These are phyloP conservation scores for Metarhizium anisopliae DNA, from an alignment of 2,329 filamentous ascomycete species.

Conservation along the genomic window DNA sequence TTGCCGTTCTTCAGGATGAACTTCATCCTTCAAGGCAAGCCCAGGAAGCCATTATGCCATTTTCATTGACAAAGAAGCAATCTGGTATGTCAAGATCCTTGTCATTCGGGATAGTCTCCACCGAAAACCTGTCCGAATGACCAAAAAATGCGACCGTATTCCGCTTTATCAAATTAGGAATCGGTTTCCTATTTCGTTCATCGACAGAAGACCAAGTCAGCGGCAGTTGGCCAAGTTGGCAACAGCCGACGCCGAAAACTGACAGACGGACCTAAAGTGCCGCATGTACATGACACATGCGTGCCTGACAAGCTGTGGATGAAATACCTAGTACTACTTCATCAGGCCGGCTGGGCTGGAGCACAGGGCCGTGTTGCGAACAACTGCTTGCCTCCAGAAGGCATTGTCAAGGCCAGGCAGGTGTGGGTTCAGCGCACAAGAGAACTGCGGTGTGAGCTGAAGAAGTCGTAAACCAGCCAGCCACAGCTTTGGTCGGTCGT, in stretches of 20 bases:
- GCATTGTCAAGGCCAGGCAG: too few species aligned
- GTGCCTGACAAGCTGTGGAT: not conserved
- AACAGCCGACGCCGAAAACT: not conserved
- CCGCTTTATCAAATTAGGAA: not conserved
- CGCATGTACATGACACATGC: constrained; percentile 1
- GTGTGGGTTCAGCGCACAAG: not conserved
- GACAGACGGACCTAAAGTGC: not conserved
- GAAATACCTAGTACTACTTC: too few species aligned
- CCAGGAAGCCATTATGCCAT: too few species aligned
- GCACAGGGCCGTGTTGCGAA: too few species aligned
- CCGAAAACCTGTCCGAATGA: not conserved
- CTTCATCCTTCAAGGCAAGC: too few species aligned
- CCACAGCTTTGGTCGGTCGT: not conserved
- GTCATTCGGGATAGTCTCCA: too few species aligned
- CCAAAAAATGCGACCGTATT: not conserved
- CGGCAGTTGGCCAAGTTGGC: not conserved
- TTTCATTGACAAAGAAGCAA: too few species aligned
- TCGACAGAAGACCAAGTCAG: not conserved
- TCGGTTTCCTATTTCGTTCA: not conserved
- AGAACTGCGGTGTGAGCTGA: not conserved
- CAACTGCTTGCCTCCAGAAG: too few species aligned
- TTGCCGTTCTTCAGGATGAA: too few species aligned
- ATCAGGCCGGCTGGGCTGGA: too few species aligned
- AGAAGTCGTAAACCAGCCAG: not conserved
- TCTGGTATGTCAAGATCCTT: not conserved